A percentile compares a stretch with the other conserved stretches of the same genome.
Conservation (phyloP, 108 stramenopile species). For the Nannochloropsis salina region DNA sequence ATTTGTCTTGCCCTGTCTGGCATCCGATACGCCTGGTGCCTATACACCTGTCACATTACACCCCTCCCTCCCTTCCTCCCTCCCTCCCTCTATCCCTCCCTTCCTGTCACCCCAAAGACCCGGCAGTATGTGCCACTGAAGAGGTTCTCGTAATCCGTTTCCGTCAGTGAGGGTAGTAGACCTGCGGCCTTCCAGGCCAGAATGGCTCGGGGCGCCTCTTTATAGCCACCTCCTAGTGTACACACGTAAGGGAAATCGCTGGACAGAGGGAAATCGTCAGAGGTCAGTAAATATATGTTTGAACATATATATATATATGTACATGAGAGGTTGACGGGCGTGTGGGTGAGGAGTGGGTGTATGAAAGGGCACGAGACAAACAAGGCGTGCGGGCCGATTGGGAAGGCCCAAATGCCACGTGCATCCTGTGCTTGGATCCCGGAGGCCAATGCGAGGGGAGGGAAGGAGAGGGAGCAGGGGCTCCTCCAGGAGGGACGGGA, state of each 20-base stretch:
- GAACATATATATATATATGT: neutral
- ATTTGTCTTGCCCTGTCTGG: neutral
- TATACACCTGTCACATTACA: neutral
- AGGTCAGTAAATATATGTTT: neutral
- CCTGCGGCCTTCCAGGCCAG: neutral
- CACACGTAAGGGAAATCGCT: neutral
- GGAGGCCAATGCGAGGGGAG: too few species aligned
- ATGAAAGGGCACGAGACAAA: too few species aligned
- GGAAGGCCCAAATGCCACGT: too few species aligned
- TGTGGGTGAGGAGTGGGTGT: neutral
- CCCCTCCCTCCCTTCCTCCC: neutral
- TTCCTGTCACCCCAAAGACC: neutral
- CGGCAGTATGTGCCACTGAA: neutral
- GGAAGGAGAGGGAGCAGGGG: too few species aligned
- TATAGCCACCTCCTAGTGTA: neutral
- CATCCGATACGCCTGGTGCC: neutral
- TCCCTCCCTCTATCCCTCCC: neutral
- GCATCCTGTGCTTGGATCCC: too few species aligned
- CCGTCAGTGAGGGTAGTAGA: neutral
- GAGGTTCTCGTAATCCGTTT: neutral
- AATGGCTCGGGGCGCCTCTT: neutral
- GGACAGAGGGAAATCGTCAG: neutral
- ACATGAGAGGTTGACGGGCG: neutral
- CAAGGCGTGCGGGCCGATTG: too few species aligned
- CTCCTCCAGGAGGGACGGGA: too few species aligned